Percentiles rank a stretch among this genome's conserved stretches.
Evolutionary conservation across 108 stramenopile species (phyloP).

Genomic region (Conticribra weissflogii): DNA sequence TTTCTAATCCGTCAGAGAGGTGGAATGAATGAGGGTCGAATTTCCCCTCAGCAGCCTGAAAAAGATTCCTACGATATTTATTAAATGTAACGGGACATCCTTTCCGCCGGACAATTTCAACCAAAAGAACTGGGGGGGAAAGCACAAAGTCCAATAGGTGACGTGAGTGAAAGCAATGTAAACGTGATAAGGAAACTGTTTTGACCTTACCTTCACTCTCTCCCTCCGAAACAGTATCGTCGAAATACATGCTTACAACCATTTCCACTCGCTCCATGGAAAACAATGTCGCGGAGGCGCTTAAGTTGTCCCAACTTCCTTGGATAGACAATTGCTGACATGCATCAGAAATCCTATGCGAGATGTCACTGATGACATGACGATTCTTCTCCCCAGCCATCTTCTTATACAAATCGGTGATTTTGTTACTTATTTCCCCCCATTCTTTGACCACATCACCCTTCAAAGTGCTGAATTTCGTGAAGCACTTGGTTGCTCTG

Average conservation of each 20-base stretch:
- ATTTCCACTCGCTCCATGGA: conserved; percentile 51
- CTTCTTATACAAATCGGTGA: conserved; percentile 66
- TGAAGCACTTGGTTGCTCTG: too few species aligned
- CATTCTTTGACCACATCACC: conserved; percentile 51
- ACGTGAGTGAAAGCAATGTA: too few species aligned
- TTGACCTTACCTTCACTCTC: conserved; percentile 32
- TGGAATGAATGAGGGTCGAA: conserved; percentile 55
- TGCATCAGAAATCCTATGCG: conserved; percentile 36
- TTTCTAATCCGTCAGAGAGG: conserved; percentile 37
- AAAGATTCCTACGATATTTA: conserved; percentile 68
- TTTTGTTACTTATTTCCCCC: conserved; percentile 54
- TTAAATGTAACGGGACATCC: conserved; percentile 83
- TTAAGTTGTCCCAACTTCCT: conserved; percentile 45
- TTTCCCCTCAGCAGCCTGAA: conserved; percentile 83
- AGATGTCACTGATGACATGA: conserved; percentile 36
- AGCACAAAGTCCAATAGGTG: too few species aligned
- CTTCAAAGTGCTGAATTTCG: too few species aligned
- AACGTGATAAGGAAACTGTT: too few species aligned
- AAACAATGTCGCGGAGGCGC: conserved; percentile 33
- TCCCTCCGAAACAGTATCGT: conserved; percentile 32
- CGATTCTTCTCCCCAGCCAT: not conserved
- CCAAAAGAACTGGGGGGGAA: conserved; percentile 40
- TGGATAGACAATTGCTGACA: conserved; percentile 51
- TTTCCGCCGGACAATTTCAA: conserved; percentile 81
- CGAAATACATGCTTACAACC: conserved; percentile 46